Percentiles rank a stretch among this genome's conserved stretches.
Conservation (phyloP, 2,329 filamentous ascomycete species). For the Chrysoporthe cubensis region DNA sequence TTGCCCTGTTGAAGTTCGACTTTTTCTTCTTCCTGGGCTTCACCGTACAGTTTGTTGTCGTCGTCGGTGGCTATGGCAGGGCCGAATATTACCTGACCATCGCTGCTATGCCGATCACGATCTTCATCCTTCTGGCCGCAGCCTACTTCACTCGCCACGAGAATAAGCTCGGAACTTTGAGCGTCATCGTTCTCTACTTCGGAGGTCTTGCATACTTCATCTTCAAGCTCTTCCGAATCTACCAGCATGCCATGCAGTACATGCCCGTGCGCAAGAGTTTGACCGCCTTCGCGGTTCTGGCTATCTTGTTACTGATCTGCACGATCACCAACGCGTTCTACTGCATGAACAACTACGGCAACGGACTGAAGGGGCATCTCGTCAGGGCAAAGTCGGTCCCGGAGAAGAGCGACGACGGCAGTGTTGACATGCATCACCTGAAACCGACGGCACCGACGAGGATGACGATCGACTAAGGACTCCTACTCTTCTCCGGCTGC, state of each 20-base stretch:
- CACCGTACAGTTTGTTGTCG: slow-evolving; percentile 95
- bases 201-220: slow-evolving; percentile 92
- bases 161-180: slow-evolving; percentile 75
- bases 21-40: slow-evolving; percentile 99
- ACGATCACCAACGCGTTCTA: slow-evolving; percentile 87
- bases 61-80: slow-evolving; percentile 72
- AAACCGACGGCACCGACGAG: slow-evolving; percentile 58
- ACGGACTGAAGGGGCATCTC: slow-evolving; percentile 87
- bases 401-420: slow-evolving; percentile 61
- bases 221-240: slow-evolving; percentile 98
- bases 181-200: slow-evolving; percentile 83
- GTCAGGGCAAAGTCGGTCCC: slow-evolving; percentile 54
- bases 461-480: slow-evolving; percentile 64
- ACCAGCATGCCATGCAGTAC: slow-evolving; percentile 71
- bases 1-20: slow-evolving; percentile 96
- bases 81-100: slow-evolving; percentile 86
- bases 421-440: slow-evolving; percentile 60
- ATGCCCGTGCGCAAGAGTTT: slow-evolving; percentile 79
- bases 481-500: neutral
- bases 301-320: slow-evolving; percentile 82
- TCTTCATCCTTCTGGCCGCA: slow-evolving; percentile 82
- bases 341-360: slow-evolving; percentile 89
- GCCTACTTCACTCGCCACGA: slow-evolving; percentile 86
- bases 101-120: slow-evolving; percentile 87
- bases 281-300: slow-evolving; percentile 92